phyloP scores from a whole-genome alignment of 1,139 yeast species.

The Hyphopichia wangnamkhiaoensis region DNA sequence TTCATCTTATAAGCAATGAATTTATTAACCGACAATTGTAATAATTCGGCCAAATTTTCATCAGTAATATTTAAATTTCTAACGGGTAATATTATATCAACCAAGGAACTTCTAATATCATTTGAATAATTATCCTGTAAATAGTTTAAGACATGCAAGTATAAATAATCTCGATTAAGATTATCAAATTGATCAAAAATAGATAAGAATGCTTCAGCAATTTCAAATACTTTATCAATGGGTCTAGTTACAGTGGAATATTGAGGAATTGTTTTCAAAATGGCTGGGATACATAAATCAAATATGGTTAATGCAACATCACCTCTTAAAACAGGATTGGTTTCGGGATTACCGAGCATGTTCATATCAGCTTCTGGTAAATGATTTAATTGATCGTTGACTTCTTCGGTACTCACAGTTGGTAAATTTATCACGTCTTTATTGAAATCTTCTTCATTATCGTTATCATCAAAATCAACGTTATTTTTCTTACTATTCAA shows the following conservation, averaged over 20 bases:
- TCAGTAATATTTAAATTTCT: conserved; percentile 47
- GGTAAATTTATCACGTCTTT: conserved; percentile 51
- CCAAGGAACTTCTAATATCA: conserved; percentile 44
- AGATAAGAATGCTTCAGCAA: conserved; percentile 48
- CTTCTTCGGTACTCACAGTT: conserved; percentile 46
- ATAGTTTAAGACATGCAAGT: conserved; percentile 61
- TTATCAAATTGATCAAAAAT: conserved; percentile 68
- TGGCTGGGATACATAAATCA: conserved; percentile 65
- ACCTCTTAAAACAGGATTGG: conserved; percentile 89
- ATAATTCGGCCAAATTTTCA: conserved; percentile 52
- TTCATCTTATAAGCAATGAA: conserved; percentile 62
- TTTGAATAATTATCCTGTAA: conserved; percentile 41
- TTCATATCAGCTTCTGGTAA: conserved; percentile 88
- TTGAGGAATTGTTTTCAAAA: conserved; percentile 36
- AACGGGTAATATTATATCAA: conserved; percentile 69
- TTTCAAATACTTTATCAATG: conserved; percentile 40
- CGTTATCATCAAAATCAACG: conserved; percentile 12
- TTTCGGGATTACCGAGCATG: conserved; percentile 80
- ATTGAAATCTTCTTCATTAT: conserved; percentile 33
- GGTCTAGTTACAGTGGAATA: conserved; percentile 25
- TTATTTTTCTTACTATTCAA: conserved; percentile 7
- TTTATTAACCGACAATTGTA: conserved; percentile 72
- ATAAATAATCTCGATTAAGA: conserved; percentile 67
- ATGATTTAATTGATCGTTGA: conserved; percentile 64
- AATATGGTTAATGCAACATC: conserved; percentile 83